Conservation (phyloP, 148 eudicot genomes). For the Nepenthes mirabilis region DNA sequence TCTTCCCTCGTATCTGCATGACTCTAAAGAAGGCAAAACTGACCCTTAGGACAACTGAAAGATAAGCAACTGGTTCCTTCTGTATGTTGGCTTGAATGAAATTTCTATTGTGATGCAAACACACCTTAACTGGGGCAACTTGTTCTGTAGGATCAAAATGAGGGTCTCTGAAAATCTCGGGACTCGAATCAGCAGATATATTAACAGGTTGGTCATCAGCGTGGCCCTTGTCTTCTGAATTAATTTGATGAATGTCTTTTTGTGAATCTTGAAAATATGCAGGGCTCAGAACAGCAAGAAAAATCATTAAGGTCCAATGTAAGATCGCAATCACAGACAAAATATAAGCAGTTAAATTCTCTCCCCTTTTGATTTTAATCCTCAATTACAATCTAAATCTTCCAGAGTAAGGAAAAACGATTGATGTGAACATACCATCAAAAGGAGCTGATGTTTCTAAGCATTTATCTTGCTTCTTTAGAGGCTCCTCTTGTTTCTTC, state of each 20-base stretch:
- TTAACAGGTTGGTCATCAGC: conserved; percentile 9
- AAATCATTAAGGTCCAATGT: conserved; percentile 12
- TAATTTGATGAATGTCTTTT: conserved; percentile 8
- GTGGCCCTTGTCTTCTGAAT: conserved; percentile 9
- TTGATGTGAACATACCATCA: conserved; percentile 25
- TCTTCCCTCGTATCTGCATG: conserved; percentile 23
- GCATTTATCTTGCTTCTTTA: conserved; percentile 15
- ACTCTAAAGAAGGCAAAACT: conserved; percentile 21
- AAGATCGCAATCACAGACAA: conserved; percentile 12
- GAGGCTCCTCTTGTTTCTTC: conserved; percentile 46
- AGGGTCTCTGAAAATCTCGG: conserved; percentile 2
- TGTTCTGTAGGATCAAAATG: background rate
- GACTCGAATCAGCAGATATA: conserved; percentile 2
- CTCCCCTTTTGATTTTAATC: background rate
- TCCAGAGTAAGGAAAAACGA: conserved; percentile 5
- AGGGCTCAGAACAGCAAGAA: conserved; percentile 20
- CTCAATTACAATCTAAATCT: background rate
- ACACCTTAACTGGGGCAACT: conserved; percentile 24
- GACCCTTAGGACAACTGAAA: conserved; percentile 15
- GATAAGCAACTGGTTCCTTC: background rate
- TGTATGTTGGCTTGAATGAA: background rate
- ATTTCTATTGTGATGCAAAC: background rate
- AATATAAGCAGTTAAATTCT: background rate
- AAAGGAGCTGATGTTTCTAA: conserved; percentile 18
- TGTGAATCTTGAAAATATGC: conserved; percentile 29